Evolutionary conservation across 352 stramenopile genomes (phyloP), one percentile per base, ranked within the genome.

Genomic region (Thalassiosira oceanica): DNA sequence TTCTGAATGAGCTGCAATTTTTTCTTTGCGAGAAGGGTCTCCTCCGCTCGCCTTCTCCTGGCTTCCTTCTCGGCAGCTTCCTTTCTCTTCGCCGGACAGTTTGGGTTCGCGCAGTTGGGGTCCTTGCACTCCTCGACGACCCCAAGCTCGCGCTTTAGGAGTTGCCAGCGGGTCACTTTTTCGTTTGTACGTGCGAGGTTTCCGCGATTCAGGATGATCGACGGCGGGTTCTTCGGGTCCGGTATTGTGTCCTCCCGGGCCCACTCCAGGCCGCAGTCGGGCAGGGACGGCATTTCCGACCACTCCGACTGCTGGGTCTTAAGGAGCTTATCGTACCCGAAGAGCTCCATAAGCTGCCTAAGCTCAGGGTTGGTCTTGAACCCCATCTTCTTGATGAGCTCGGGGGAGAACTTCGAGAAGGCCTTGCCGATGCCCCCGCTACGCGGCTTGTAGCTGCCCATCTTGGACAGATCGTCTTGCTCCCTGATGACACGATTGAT

Each of bases 361-460:
- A 70, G 21, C 18, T 54, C 43, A 0, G 26, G 13, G 24, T 65
- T 51, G 4, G 36, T 35, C 51, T 63, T 72, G 8, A 46, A 15
- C 39, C n/a, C n/a, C 46, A 77, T 57, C 39, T 57, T 67, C 10
- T 57, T 18, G 0, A 79, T 28, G 1, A 75, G 29, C 20, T 79
- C 62, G 5, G 61, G 49, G 10, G 64, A 48, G 35, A 63, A 79
- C 50, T 75, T 74, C 1, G 43, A 18, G 8, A 75, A 21, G 8
- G 62, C 55, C 27, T 79, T 79, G 7, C 63, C 63, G 31, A 74
- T 74, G 35, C 57, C 56, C 50, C 54, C 71, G 21, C 61, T 78
- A 39, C 83, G 60, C 33, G 83, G 80, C 44, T 82, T 77, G 60
- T 90, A 90, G 1, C 78, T 84, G 55, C 83, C 80, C 15, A 89